Conservation (phyloP, 164 flowering plant species). For the Buxus sempervirens region DNA sequence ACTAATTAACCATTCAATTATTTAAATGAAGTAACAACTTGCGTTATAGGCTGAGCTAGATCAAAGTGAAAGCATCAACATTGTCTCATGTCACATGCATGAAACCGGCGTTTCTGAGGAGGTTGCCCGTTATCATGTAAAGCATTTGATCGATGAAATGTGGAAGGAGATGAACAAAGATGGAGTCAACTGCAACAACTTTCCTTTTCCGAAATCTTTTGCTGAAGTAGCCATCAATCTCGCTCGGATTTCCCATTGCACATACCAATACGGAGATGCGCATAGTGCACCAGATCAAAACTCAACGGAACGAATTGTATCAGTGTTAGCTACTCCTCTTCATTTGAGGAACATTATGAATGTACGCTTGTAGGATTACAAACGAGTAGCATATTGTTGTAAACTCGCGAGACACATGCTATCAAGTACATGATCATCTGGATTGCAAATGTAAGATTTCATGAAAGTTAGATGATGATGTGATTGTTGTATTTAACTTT, state of each 20-base stretch:
- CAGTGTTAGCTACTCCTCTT: constrained; percentile 14
- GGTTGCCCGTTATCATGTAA: constrained; percentile 16
- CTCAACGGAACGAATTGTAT: not conserved
- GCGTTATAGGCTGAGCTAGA: constrained; percentile 20
- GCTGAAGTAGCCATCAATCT: not conserved
- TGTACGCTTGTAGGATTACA: too few species aligned
- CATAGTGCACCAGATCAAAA: not conserved
- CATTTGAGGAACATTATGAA: too few species aligned
- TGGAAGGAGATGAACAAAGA: constrained; percentile 21
- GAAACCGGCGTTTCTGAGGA: constrained; percentile 22
- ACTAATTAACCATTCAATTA: too few species aligned
- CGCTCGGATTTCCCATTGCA: constrained; percentile 1
- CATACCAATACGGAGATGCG: constrained; percentile 25
- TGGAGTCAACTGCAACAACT: not conserved
- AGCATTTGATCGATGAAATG: constrained; percentile 5
- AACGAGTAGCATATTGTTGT: too few species aligned
- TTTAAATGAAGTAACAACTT: too few species aligned
- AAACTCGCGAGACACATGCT: too few species aligned
- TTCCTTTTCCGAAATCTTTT: not conserved
- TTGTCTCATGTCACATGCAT: constrained; percentile 24
- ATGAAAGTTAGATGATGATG: too few species aligned
- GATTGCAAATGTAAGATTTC: too few species aligned
- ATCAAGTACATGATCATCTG: too few species aligned
- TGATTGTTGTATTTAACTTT: too few species aligned
- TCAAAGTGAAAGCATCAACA: constrained; percentile 18